Evolutionary conservation across 2,329 filamentous ascomycete species (phyloP).

Genomic region (Ceratocystis papillata): DNA sequence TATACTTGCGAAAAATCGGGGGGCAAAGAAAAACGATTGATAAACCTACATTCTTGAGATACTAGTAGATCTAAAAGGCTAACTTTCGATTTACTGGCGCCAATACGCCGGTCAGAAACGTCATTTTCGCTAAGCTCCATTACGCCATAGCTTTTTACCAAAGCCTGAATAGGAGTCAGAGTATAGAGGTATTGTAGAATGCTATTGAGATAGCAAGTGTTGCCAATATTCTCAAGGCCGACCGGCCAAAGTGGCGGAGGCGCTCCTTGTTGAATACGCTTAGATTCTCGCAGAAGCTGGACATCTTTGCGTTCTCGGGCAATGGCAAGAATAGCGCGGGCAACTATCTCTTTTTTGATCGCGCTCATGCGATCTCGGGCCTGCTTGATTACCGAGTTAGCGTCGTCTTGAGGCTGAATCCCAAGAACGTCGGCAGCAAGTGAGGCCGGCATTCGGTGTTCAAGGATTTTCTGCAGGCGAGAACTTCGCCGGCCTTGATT

Average conservation of each 20-base stretch:
- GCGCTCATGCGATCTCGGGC: conserved; percentile 19
- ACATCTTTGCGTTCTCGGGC: conserved; percentile 28
- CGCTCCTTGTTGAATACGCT: conserved; percentile 24
- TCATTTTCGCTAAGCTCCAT: conserved; percentile 57
- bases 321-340: conserved; percentile 29
- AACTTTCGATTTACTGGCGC: conserved; percentile 48
- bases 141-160: conserved; percentile 65
- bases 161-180: conserved; percentile 65
- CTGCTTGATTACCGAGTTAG: conserved; percentile 20
- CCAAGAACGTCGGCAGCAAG: conserved; percentile 24
- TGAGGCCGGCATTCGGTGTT: conserved; percentile 23
- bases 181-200: conserved; percentile 92
- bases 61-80: conserved; percentile 48
- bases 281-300: conserved; percentile 23
- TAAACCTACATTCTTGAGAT: conserved; percentile 62
- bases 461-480: conserved; percentile 22
- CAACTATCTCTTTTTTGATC: conserved; percentile 25
- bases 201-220: conserved; percentile 97
- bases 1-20: background rate
- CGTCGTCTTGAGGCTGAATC: conserved; percentile 13
- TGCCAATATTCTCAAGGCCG: conserved; percentile 85
- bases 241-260: conserved; percentile 45
- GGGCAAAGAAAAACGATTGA: too few relatives aligned
- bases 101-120: conserved; percentile 59
- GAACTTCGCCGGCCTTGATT: conserved; percentile 25